Percentiles rank a stretch among this genome's conserved stretches.
These are phyloP conservation scores for Lactarius evosmus DNA, from an alignment of 768 basidiomycete species.

Conservation along the genomic window DNA sequence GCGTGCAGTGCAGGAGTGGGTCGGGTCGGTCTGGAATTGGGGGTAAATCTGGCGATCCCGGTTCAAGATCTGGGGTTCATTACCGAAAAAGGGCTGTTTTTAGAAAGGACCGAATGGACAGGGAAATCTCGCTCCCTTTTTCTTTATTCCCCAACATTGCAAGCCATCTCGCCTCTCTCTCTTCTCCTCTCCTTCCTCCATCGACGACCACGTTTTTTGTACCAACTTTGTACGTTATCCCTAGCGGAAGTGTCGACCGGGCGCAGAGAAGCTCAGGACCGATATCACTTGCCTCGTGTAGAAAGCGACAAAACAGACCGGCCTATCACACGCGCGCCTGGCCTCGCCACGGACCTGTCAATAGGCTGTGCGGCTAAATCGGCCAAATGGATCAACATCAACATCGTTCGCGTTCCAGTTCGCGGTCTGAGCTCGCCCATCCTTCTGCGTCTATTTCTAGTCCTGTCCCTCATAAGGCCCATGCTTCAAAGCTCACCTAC, in stretches of 20 bases:
- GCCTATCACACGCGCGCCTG: slow-evolving; percentile 24
- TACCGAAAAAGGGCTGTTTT: slow-evolving; percentile 6
- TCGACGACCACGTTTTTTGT: not conserved
- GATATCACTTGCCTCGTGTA: slow-evolving; percentile 22
- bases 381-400: slow-evolving; percentile 22
- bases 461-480: slow-evolving; percentile 22
- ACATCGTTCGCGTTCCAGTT: slow-evolving; percentile 23
- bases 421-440: slow-evolving; percentile 22
- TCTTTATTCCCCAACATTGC: not conserved
- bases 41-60: slow-evolving; percentile 21
- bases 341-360: slow-evolving; percentile 18
- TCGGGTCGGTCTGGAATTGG: not conserved
- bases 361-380: slow-evolving; percentile 18
- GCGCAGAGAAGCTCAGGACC: slow-evolving; percentile 17
- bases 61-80: slow-evolving; percentile 26
- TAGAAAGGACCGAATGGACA: not conserved
- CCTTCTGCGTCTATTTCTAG: slow-evolving; percentile 1
- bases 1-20: not conserved
- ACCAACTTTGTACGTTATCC: not conserved
- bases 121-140: not conserved
- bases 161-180: not conserved
- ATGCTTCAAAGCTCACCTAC: slow-evolving; percentile 1
- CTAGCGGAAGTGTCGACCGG: not conserved
- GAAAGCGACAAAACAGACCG: slow-evolving; percentile 17
- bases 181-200: not conserved